phyloP scores from a whole-genome alignment of 2,329 filamentous ascomycete species.

The Colletotrichum sp. region DNA sequence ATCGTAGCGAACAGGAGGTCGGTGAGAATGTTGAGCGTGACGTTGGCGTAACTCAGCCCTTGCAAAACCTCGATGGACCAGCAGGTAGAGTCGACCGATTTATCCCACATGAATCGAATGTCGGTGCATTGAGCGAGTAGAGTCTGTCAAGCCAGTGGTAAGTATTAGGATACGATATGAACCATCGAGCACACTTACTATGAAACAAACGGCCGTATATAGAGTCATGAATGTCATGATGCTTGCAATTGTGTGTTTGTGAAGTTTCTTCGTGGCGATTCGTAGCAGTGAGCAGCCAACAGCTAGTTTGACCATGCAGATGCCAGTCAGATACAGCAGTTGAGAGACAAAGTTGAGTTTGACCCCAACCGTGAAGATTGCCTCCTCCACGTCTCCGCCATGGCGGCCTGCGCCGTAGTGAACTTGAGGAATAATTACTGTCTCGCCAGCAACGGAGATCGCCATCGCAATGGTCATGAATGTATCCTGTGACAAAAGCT shows the following conservation, averaged over 20 bases:
- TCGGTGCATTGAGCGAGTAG: slow-evolving; percentile 53
- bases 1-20: slow-evolving; percentile 44
- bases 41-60: slow-evolving; percentile 46
- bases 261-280: slow-evolving; percentile 41
- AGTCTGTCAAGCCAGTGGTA: slow-evolving; percentile 31
- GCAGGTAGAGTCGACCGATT: slow-evolving; percentile 39
- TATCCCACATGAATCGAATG: slow-evolving; percentile 49
- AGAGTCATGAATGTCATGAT: slow-evolving; percentile 40
- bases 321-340: slow-evolving; percentile 44
- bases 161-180: background rate
- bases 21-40: slow-evolving; percentile 37
- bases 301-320: slow-evolving; percentile 47
- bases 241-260: slow-evolving; percentile 37
- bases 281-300: slow-evolving; percentile 45
- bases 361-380: slow-evolving; percentile 37
- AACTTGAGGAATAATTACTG: slow-evolving; percentile 44
- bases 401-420: slow-evolving; percentile 49
- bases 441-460: slow-evolving; percentile 40
- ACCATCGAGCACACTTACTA: slow-evolving; percentile 29
- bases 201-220: slow-evolving; percentile 37
- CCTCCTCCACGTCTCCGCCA: slow-evolving; percentile 41
- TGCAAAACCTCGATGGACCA: slow-evolving; percentile 44
- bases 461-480: slow-evolving; percentile 32
- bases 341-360: slow-evolving; percentile 49
- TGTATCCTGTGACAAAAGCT: slow-evolving; percentile 25